phyloP scores from a whole-genome alignment of 164 flowering plant genomes.

The Liquidambar formosana region DNA sequence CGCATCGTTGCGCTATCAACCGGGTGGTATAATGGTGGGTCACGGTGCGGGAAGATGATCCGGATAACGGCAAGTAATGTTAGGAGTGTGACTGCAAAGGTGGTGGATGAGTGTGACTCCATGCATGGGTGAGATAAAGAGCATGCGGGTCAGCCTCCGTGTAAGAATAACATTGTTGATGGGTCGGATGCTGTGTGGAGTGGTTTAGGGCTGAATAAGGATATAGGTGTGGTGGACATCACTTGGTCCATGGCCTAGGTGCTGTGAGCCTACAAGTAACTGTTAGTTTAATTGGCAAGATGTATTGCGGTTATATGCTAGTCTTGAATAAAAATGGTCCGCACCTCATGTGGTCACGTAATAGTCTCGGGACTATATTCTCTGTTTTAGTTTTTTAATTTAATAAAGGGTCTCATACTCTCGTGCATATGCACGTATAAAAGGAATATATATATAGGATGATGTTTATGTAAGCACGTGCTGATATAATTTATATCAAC shows the following conservation, averaged over 20 bases:
- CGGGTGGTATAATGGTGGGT: constrained; percentile 29
- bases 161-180: constrained; percentile 36
- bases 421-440: too few relatives aligned
- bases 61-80: constrained; percentile 26
- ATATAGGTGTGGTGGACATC: constrained; percentile 16
- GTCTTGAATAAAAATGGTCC: too few relatives aligned
- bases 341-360: too few relatives aligned
- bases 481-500: too few relatives aligned
- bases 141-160: constrained; percentile 35
- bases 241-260: constrained; percentile 37
- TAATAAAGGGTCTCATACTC: too few relatives aligned
- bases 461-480: too few relatives aligned
- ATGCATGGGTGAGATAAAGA: constrained; percentile 37
- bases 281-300: too few relatives aligned
- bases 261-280: too few relatives aligned
- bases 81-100: constrained; percentile 30
- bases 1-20: constrained; percentile 41
- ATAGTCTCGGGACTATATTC: too few relatives aligned
- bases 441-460: too few relatives aligned
- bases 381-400: too few relatives aligned
- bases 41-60: constrained; percentile 32
- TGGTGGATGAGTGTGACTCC: constrained; percentile 50
- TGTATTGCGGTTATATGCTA: too few relatives aligned
- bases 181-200: constrained; percentile 43
- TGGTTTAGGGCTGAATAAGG: constrained; percentile 26